Evolutionary conservation across 2,329 filamentous ascomycete genomes (phyloP).

Genomic region (Tympanopsis confertula): DNA sequence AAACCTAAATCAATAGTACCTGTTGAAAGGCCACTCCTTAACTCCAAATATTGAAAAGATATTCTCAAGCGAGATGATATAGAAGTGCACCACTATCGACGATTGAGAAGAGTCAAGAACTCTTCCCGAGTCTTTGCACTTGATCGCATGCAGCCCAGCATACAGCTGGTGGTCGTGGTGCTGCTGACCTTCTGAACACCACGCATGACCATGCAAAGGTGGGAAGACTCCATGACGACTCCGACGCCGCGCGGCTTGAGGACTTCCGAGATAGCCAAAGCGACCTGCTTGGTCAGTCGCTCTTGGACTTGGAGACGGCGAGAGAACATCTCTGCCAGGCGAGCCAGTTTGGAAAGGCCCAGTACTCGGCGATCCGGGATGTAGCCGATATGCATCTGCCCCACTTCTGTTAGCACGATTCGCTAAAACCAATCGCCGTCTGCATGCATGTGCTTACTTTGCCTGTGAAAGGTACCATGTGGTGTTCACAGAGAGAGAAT

Average conservation of each 20-base stretch:
- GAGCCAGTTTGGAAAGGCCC: constrained; percentile 55
- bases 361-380: constrained; percentile 57
- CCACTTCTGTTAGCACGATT: neutral
- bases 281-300: constrained; percentile 58
- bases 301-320: constrained; percentile 58
- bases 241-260: constrained; percentile 57
- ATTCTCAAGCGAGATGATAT: neutral
- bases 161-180: constrained; percentile 58
- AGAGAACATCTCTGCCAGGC: constrained; percentile 61
- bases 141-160: constrained; percentile 58
- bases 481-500: constrained; percentile 59
- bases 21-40: too few relatives aligned
- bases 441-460: constrained; percentile 32
- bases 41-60: neutral
- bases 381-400: constrained; percentile 61
- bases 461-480: constrained; percentile 60
- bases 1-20: too few relatives aligned
- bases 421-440: constrained; percentile 4
- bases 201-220: constrained; percentile 65
- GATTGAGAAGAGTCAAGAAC: constrained; percentile 43
- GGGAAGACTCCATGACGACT: constrained; percentile 61
- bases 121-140: constrained; percentile 58
- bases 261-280: constrained; percentile 53
- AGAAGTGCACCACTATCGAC: too few relatives aligned
- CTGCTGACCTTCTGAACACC: constrained; percentile 60